These are phyloP conservation scores for Glycine tomentella DNA, from an alignment of 306 rosid genomes.

Conservation along the genomic window DNA sequence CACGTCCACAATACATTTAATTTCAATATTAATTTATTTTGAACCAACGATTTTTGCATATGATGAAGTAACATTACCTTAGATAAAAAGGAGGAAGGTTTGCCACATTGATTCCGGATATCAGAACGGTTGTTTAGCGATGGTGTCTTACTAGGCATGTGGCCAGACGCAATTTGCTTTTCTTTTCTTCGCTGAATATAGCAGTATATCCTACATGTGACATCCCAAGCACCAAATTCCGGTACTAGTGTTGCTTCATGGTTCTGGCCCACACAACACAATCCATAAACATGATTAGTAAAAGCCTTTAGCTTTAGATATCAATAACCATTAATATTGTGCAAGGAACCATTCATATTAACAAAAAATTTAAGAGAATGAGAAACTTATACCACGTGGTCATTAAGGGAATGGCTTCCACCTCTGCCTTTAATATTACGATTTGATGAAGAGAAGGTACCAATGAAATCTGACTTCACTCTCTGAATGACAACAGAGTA, in stretches of 20 bases:
- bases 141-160: not conserved
- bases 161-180: slow-evolving; percentile 6
- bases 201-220: slow-evolving; percentile 31
- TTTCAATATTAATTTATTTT: too few relatives aligned
- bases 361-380: not conserved
- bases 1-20: too few relatives aligned
- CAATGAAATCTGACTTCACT: too few relatives aligned
- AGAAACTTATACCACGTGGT: not conserved
- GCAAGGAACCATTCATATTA: not conserved
- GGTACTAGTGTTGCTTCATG: slow-evolving; percentile 18
- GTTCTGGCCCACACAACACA: not conserved
- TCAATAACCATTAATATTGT: not conserved
- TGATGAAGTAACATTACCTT: slow-evolving; percentile 25
- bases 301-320: not conserved
- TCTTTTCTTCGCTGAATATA: slow-evolving; percentile 28
- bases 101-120: slow-evolving; percentile 9
- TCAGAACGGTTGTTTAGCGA: slow-evolving; percentile 4
- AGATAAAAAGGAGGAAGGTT: slow-evolving; percentile 14
- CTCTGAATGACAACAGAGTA: too few relatives aligned
- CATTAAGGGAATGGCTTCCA: too few relatives aligned
- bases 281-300: not conserved
- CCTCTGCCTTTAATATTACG: too few relatives aligned
- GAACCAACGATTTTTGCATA: not conserved
- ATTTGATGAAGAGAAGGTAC: too few relatives aligned
- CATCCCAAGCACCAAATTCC: slow-evolving; percentile 40